Base-by-base conservation (phyloP, 371 early-diverging fungal genomes). In the Rhizopus arrhizus region DNA sequence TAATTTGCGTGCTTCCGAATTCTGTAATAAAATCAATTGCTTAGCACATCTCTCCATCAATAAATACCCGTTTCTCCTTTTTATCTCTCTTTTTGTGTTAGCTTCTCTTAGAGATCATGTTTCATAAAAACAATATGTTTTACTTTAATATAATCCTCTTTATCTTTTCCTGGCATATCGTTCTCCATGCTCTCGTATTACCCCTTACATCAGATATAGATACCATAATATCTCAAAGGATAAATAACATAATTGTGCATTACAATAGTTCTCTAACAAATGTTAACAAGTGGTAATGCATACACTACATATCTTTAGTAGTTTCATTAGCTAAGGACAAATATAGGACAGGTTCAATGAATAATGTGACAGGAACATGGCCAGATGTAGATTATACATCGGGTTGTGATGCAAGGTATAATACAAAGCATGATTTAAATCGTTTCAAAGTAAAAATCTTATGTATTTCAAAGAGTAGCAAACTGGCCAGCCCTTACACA, bases 401-500 rank as follows among this genome's bases (percentile, higher is more conserved):
- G 1, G 66, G 61, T 8, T 66, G 66, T 46, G 32, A 40, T 4
- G 61, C 61, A 31, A 40, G 55, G 55, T 54, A 61, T 33, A 10
- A 11, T 47, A 33, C n/a, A 41, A 0, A 29, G 13, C 40, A 22
- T 47, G 11, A 32, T 8, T 35, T 22, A 10, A 52, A 48, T 9
- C 16, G 32, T 48, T 38, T 6, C 43, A 13, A n/a, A n/a, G 1
- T 43, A 4, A 43, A 11, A n/a, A 11, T n/a, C 5, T 13, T 11
- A 43, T 48, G 29, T 15, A 45, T n/a, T 22, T n/a, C 29, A 41
- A 52, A 72, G 74, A 57, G 38, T 35, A 32, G 61, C 74, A 3
- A 64, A 65, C 40, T 74, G 74, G 71, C 69, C 74, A 3, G 66
- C 66, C 31, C 41, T 36, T 32, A 38, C 34, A 34, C 74, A 74